phyloP scores from a whole-genome alignment of 2,329 filamentous ascomycete genomes.

The Stylonectria norvegica region DNA sequence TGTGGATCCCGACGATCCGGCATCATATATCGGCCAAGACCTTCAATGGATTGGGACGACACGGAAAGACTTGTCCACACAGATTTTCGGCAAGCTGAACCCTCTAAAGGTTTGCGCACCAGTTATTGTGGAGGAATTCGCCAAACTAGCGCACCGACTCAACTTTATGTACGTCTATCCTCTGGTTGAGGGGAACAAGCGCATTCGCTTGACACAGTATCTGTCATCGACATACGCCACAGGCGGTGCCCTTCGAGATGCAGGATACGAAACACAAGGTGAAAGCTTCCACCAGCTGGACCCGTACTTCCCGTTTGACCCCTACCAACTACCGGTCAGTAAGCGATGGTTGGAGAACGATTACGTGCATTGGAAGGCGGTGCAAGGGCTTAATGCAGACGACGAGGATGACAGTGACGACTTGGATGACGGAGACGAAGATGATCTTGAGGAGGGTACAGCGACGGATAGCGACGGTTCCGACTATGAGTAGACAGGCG shows the following conservation, averaged over 20 bases:
- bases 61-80: conserved; percentile 68
- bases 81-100: conserved; percentile 86
- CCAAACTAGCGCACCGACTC: conserved; percentile 79
- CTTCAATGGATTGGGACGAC: conserved; percentile 74
- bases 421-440: conserved; percentile 46
- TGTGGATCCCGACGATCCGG: conserved; percentile 60
- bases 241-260: conserved; percentile 52
- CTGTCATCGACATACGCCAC: conserved; percentile 55
- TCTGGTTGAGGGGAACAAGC: conserved; percentile 88
- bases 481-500: conserved; percentile 33
- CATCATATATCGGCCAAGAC: conserved; percentile 64
- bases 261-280: conserved; percentile 50
- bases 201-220: conserved; percentile 73
- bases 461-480: conserved; percentile 48
- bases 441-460: conserved; percentile 47
- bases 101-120: conserved; percentile 93
- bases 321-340: conserved; percentile 84
- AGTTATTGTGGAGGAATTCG: conserved; percentile 86
- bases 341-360: conserved; percentile 83
- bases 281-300: conserved; percentile 84
- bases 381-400: conserved; percentile 64
- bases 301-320: conserved; percentile 96
- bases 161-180: conserved; percentile 87
- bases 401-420: conserved; percentile 54
- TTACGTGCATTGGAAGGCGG: conserved; percentile 75